A percentile compares a stretch with the other conserved stretches of the same genome.
phyloP scores from a whole-genome alignment of 2,329 filamentous ascomycete species.

The Alternaria arbusti region DNA sequence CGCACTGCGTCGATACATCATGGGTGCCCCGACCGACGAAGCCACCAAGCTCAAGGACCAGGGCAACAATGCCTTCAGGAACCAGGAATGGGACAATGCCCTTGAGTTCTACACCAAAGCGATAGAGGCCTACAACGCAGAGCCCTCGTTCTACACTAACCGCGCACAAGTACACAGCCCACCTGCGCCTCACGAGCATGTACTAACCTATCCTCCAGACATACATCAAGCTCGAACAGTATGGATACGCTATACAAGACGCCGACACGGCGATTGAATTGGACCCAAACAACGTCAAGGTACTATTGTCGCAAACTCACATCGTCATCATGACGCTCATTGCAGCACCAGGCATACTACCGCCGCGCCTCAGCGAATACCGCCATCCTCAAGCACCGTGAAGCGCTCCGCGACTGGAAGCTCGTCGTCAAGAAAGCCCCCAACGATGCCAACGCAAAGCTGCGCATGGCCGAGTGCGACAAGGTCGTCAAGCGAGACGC shows the following conservation, averaged over 20 bases:
- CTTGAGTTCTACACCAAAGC: conserved; percentile 86
- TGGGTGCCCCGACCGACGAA: conserved; percentile 63
- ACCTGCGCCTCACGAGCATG: conserved; percentile 14
- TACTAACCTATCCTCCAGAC: conserved; percentile 63
- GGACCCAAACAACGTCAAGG: conserved; percentile 88
- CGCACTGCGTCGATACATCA: conserved; percentile 22
- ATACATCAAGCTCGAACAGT: conserved; percentile 93
- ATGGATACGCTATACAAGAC: conserved; percentile 90
- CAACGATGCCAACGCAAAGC: conserved; percentile 84
- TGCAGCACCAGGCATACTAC: conserved; percentile 77
- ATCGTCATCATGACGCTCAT: conserved; percentile 6
- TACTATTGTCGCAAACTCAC: conserved; percentile 44
- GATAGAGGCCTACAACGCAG: conserved; percentile 80
- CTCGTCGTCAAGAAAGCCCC: conserved; percentile 87
- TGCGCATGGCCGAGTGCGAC: conserved; percentile 91
- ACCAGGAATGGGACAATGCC: conserved; percentile 84
- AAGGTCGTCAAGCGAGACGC: conserved; percentile 91
- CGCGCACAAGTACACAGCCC: conserved; percentile 77
- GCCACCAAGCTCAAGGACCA: conserved; percentile 88
- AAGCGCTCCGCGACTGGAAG: conserved; percentile 91
- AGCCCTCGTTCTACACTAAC: conserved; percentile 93
- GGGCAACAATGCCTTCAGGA: conserved; percentile 90
- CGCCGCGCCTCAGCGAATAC: conserved; percentile 89
- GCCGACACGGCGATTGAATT: conserved; percentile 90
- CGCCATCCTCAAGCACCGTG: conserved; percentile 85